Conservation (phyloP, 257 asterid species). For the Nyctanthes arbortristis region DNA sequence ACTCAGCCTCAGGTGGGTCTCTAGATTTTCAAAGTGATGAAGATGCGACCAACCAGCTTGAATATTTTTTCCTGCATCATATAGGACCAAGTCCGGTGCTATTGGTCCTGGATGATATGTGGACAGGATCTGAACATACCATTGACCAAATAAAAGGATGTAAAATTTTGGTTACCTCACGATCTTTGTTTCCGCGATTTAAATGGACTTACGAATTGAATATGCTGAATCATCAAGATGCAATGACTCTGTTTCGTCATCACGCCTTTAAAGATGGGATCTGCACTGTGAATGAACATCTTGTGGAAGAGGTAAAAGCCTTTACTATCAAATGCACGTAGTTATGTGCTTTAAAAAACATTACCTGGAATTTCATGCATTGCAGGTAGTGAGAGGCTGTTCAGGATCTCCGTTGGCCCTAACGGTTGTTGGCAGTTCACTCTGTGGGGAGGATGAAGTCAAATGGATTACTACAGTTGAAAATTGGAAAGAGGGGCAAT, state of each 20-base stretch:
- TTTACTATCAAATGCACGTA: too few relatives aligned
- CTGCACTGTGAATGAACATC: slow-evolving; percentile 22
- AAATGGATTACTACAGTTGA: slow-evolving; percentile 25
- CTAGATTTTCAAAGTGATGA: slow-evolving; percentile 25
- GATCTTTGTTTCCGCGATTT: slow-evolving; percentile 25
- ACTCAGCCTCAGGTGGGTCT: not conserved
- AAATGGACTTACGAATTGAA: slow-evolving; percentile 29
- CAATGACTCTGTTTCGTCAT: slow-evolving; percentile 27
- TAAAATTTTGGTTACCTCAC: slow-evolving; percentile 38
- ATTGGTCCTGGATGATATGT: slow-evolving; percentile 42
- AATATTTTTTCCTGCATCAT: slow-evolving; percentile 10
- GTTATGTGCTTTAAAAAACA: not conserved
- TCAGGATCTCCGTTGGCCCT: slow-evolving; percentile 43
- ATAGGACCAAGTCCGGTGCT: slow-evolving; percentile 11
- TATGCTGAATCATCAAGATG: slow-evolving; percentile 24
- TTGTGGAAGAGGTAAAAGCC: slow-evolving; percentile 38
- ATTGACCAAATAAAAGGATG: slow-evolving; percentile 23
- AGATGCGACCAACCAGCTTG: slow-evolving; percentile 25
- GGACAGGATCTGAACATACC: slow-evolving; percentile 26
- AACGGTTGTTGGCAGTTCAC: slow-evolving; percentile 35
- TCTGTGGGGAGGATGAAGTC: slow-evolving; percentile 25
- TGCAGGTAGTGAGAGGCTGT: slow-evolving; percentile 36
- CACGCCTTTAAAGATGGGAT: slow-evolving; percentile 31
- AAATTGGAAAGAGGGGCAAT: slow-evolving; percentile 21
- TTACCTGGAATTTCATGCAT: too few relatives aligned